Base-by-base conservation (phyloP, 192 early-diverging fungal species). In the Coemansia sp. region DNA sequence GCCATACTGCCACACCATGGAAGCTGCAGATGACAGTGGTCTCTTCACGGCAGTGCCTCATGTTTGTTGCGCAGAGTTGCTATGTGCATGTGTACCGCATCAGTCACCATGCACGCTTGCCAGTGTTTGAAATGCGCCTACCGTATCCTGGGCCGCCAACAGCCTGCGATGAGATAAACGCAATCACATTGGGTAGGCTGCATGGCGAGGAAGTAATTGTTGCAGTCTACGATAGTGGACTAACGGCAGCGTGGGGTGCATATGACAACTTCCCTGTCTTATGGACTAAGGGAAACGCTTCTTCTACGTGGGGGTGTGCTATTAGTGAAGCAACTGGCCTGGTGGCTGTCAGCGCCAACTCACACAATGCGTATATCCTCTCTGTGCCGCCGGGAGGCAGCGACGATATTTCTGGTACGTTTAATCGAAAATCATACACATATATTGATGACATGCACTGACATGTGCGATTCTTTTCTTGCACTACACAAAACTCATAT, bases 301-400 rank as follows among this genome's bases (percentile, higher is more conserved):
- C 39, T 10, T 74, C 77, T 10, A 74, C 77, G 1, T 80, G 77
- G 77, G 77, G 77, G 23, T 80, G 77, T 49, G 70, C 71, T 3
- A 52, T 74, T 4, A 61, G 66, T 35, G 12, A 43, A 4, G 21
- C 43, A 9, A 31, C 62, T 2, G 43, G 29, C n/a, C 51, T 51
- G 3, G 62, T 74, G 6, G 77, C 77, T 12, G 71, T 61, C 27
- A 80, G 77, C 49, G 62, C 77, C 45, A 80, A 80, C 64, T 72
- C 77, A 11, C 64, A 64, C 53, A 61, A 23, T 54, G 64, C 67
- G 27, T 57, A 68, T n/a, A 49, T 72, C 8, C 55, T 72, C 6
- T 53, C 21, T 25, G 19, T 23, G 19, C 11, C 51, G 25, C 11
- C 51, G 6, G 25, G 25, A 11, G 11, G 9, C 19, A 23, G 51